Conservation (phyloP, 257 asterid species). For the Penstemon newberryi region DNA sequence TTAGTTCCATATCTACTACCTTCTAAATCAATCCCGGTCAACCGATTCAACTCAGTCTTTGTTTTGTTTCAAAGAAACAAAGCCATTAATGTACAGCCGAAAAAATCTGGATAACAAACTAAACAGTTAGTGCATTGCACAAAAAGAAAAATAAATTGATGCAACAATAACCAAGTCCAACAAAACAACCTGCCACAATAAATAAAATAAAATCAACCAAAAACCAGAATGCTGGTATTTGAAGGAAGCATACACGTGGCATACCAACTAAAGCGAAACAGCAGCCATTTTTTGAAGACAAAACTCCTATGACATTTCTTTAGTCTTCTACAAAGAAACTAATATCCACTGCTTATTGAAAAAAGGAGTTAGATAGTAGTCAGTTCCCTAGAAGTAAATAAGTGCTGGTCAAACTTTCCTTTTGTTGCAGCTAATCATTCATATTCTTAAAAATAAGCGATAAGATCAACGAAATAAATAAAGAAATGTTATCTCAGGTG, state of each 20-base stretch:
- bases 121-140: constrained; percentile 15
- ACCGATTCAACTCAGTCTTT: constrained; percentile 34
- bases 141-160: neutral
- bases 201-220: constrained; percentile 16
- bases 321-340: neutral
- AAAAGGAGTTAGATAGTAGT: neutral
- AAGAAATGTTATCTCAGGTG: neutral
- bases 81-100: constrained; percentile 37
- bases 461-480: no score
- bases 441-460: no score
- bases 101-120: constrained; percentile 37
- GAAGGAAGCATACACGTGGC: neutral
- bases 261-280: neutral
- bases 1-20: constrained; percentile 54
- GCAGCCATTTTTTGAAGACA: neutral
- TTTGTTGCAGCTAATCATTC: no score
- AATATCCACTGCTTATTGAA: neutral
- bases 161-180: neutral
- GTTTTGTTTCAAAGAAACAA: constrained; percentile 45
- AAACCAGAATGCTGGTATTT: neutral
- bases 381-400: neutral
- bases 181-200: constrained; percentile 2
- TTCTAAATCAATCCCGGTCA: constrained; percentile 56
- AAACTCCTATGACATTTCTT: neutral
- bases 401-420: neutral